Percentiles rank a stretch among this genome's conserved stretches.
phyloP scores from a whole-genome alignment of 2,329 filamentous ascomycete species.

The Aspergillus tanneri region DNA sequence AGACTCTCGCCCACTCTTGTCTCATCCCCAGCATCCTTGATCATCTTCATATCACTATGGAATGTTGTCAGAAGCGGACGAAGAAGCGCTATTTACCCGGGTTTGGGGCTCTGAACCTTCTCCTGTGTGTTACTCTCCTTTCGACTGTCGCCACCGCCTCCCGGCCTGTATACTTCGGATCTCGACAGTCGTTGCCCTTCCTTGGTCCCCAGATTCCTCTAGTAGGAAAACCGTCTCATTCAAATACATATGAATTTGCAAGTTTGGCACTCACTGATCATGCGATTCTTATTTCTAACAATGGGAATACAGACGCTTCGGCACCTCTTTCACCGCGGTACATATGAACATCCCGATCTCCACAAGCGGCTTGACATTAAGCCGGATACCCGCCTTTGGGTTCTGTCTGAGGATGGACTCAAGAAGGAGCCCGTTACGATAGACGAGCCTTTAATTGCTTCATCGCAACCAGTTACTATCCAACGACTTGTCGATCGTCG shows the following conservation, averaged over 20 bases:
- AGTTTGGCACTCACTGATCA: constrained; percentile 1
- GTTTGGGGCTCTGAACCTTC: constrained; percentile 17
- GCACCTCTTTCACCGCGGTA: constrained; percentile 91
- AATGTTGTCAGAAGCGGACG: constrained; percentile 14
- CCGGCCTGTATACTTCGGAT: constrained; percentile 25
- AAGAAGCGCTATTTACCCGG: constrained; percentile 17
- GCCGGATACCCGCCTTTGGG: constrained; percentile 55
- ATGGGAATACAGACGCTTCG: constrained; percentile 55
- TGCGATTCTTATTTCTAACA: background rate
- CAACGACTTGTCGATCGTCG: constrained; percentile 78
- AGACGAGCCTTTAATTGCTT: constrained; percentile 57
- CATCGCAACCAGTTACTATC: constrained; percentile 67
- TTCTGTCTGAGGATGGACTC: constrained; percentile 41
- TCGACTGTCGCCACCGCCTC: constrained; percentile 24
- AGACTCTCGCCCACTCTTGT: background rate
- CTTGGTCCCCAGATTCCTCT: constrained; percentile 37
- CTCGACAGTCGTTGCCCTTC: constrained; percentile 27
- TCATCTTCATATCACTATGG: constrained; percentile 24
- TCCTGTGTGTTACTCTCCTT: constrained; percentile 26
- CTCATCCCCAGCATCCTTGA: constrained; percentile 14
- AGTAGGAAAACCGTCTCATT: constrained; percentile 18
- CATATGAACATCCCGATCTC: constrained; percentile 71
- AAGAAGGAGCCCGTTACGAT: constrained; percentile 45
- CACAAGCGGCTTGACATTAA: constrained; percentile 74
- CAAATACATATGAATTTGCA: constrained; percentile 40